Conservation (phyloP, 345 rosid genomes). For the Eucalyptus caleyi region DNA sequence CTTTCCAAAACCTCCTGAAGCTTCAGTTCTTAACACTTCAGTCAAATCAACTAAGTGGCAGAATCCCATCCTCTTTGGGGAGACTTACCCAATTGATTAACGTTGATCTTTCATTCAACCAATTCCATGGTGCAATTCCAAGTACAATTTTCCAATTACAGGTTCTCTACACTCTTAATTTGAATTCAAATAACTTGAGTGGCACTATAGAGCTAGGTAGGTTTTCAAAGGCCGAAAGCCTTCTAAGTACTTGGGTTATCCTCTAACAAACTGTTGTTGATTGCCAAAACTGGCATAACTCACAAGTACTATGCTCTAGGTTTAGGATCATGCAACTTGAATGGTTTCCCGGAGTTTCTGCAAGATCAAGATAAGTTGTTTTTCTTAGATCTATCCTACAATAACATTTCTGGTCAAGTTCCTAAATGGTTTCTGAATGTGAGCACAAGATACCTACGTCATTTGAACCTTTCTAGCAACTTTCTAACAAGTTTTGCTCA, state of each 20-base stretch:
- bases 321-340: conserved; percentile 1
- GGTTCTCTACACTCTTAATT: background rate
- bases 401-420: conserved; percentile 1
- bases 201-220: background rate
- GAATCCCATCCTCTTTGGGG: background rate
- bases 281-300: background rate
- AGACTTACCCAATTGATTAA: background rate
- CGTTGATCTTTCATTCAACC: background rate
- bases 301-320: background rate
- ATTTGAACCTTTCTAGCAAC: background rate
- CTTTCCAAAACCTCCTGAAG: background rate
- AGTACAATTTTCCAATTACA: background rate
- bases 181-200: background rate
- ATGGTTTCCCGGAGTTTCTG: conserved; percentile 2
- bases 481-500: background rate
- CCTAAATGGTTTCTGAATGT: background rate
- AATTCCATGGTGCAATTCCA: conserved; percentile 5
- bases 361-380: background rate
- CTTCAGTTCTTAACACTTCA: background rate
- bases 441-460: background rate
- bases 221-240: too few species aligned
- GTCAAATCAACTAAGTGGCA: background rate
- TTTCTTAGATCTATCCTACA: background rate
- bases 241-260: background rate
- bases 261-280: background rate